Base-by-base conservation (phyloP, 129 eudicot species). In the Tagetes erecta region DNA sequence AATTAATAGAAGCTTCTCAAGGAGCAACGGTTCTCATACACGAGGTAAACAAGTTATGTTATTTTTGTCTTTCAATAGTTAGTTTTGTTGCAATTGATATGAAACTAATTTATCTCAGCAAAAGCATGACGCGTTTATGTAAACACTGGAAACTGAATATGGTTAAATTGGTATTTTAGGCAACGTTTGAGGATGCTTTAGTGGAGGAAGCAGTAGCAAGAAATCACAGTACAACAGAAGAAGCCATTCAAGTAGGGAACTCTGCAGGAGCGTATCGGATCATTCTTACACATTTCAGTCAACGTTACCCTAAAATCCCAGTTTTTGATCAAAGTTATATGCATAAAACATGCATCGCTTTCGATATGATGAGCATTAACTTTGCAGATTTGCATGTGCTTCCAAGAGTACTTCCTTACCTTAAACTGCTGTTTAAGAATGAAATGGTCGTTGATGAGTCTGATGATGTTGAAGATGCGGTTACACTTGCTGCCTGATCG, bases 351-450 rank as follows among this genome's bases (percentile, higher is more conserved):
- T 86, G 97, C 86, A 86, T 93, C 30, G 98, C 89, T 12, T 93
- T 93, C 6, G 98, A 93, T 78, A 42, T 93, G 97, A 93, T 93
- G 98, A 93, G 98, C 44, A 78, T 93, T 14, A 93, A 93, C 86
- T 77, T 90, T 50, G 98, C 98, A 1, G 97, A 93, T 75, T 60
- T 90, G 12, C 96, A 84, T 7, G 85, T 90, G 62, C 90, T 91
- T 45, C 97, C 97, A 2, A 86, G 59, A 73, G 88, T 91, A 47
- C 83, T 91, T 81, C 97, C 96, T 3, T 81, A 84, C 79, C 84
- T 91, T n/a, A 88, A 88, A 85, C 80, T 91, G 30, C 80, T 91
- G 4, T 91, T 91, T 73, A 86, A 71, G 50, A 83, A 88, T 45
- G 97, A 86, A 73, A 84, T 88, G 85, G 39, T 71, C 57, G 86